phyloP scores from a whole-genome alignment of 768 basidiomycete genomes.

The Hydnomerulius pinastri region DNA sequence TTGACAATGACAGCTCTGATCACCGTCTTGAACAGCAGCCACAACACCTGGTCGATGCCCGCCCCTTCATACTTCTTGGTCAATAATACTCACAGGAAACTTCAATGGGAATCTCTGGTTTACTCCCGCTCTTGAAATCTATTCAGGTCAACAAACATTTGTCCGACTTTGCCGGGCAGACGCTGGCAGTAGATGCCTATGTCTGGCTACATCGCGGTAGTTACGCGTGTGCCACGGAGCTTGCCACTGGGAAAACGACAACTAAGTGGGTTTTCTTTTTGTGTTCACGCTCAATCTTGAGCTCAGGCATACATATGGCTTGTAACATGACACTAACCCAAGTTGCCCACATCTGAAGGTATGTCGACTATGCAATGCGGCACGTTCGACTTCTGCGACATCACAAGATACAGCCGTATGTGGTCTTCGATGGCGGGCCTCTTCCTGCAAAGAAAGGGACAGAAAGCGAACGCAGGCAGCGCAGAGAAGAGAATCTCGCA shows the following conservation, averaged over 20 bases:
- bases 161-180: slow-evolving; percentile 81
- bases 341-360: slow-evolving; percentile 51
- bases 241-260: slow-evolving; percentile 83
- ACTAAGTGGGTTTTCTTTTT: slow-evolving; percentile 62
- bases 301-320: neutral
- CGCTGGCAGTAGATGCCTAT: slow-evolving; percentile 92
- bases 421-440: slow-evolving; percentile 96
- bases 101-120: slow-evolving; percentile 88
- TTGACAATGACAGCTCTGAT: neutral
- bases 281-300: too few species aligned
- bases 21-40: neutral
- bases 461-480: slow-evolving; percentile 75
- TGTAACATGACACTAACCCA: slow-evolving; percentile 3
- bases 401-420: slow-evolving; percentile 81
- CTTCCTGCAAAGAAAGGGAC: slow-evolving; percentile 94
- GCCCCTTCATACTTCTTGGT: slow-evolving; percentile 1
- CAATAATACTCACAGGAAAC: neutral
- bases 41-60: slow-evolving; percentile 8
- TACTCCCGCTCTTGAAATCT: slow-evolving; percentile 87
- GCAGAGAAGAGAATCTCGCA: slow-evolving; percentile 74
- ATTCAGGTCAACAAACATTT: slow-evolving; percentile 81
- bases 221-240: slow-evolving; percentile 86
- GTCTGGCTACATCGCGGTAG: slow-evolving; percentile 92
- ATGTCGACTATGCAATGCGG: slow-evolving; percentile 96
- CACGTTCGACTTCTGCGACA: slow-evolving; percentile 84